These are phyloP conservation scores for Immersiella caudata DNA, from an alignment of 495 filamentous ascomycete genomes.

Conservation along the genomic window DNA sequence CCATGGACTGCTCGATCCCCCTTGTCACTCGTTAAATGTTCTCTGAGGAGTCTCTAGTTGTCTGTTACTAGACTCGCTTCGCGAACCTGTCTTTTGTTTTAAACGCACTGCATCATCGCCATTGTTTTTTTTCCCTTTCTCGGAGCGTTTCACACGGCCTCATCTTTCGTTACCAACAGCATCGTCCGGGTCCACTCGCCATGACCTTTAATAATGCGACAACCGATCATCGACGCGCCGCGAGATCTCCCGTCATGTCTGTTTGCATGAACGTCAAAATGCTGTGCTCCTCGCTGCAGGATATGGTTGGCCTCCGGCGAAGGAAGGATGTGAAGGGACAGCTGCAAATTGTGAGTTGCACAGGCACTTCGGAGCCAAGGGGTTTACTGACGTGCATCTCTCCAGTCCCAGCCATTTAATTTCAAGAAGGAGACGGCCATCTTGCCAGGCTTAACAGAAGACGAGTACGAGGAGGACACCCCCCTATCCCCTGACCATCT, in stretches of 20 bases:
- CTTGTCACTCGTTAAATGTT: slow-evolving; percentile 35
- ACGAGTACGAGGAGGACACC: slow-evolving; percentile 43
- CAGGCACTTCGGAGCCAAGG: neutral
- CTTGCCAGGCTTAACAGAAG: slow-evolving; percentile 46
- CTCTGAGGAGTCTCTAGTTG: slow-evolving; percentile 14
- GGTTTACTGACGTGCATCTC: slow-evolving; percentile 25
- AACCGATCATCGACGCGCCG: neutral
- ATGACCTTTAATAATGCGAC: neutral
- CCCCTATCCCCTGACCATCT: neutral
- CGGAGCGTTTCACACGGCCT: neutral
- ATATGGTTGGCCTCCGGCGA: slow-evolving; percentile 24
- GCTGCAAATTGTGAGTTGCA: slow-evolving; percentile 31
- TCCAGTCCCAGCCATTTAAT: slow-evolving; percentile 51
- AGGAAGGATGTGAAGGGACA: slow-evolving; percentile 25
- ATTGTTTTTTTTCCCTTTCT: neutral
- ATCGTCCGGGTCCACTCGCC: neutral
- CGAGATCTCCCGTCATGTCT: slow-evolving; percentile 19
- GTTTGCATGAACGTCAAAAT: slow-evolving; percentile 32
- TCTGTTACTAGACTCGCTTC: slow-evolving; percentile 22
- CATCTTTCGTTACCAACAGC: neutral
- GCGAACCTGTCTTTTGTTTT: slow-evolving; percentile 10
- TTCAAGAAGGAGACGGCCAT: slow-evolving; percentile 45
- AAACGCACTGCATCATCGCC: neutral
- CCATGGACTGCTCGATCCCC: slow-evolving; percentile 20
- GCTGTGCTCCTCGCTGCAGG: slow-evolving; percentile 31